Percentiles rank a stretch among this genome's conserved stretches.
phyloP scores from a whole-genome alignment of 176 grass and related monocot genomes.

The Canna indica region DNA sequence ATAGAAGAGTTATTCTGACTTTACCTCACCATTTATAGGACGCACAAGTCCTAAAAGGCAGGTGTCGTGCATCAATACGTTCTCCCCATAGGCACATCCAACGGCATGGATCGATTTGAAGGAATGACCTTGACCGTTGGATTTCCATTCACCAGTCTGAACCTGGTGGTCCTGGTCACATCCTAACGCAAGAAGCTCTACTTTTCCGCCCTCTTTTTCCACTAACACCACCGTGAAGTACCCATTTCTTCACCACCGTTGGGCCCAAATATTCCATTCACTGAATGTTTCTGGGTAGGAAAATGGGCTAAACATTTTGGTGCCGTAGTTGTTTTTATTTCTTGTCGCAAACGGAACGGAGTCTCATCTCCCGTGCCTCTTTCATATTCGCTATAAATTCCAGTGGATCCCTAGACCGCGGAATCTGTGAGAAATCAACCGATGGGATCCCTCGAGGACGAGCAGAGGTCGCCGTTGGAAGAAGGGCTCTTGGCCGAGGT shows the following conservation, averaged over 20 bases:
- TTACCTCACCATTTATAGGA: background rate
- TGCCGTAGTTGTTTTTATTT: background rate
- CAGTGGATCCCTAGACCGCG: background rate
- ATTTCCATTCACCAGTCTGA: background rate
- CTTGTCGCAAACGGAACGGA: background rate
- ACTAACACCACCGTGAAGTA: background rate
- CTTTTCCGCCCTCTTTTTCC: no score
- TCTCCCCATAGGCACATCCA: background rate
- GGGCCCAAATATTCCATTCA: background rate
- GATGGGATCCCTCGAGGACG: constrained; percentile 13
- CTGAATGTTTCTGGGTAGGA: background rate
- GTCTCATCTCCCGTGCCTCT: background rate
- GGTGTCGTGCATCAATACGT: background rate
- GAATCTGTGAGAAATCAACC: background rate
- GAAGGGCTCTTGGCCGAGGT: constrained; percentile 6
- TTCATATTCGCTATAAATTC: background rate
- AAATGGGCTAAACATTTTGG: background rate
- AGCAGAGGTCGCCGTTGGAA: background rate
- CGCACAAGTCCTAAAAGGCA: background rate
- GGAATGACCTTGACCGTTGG: background rate
- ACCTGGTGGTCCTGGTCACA: no score
- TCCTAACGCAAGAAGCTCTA: no score
- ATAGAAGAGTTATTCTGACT: no score
- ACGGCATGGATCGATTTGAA: background rate
- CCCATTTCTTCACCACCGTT: background rate